Evolutionary conservation across 768 basidiomycete genomes (phyloP), one percentile per base, ranked within the genome.

Genomic region (Chalciporus sphaerocephalus): DNA sequence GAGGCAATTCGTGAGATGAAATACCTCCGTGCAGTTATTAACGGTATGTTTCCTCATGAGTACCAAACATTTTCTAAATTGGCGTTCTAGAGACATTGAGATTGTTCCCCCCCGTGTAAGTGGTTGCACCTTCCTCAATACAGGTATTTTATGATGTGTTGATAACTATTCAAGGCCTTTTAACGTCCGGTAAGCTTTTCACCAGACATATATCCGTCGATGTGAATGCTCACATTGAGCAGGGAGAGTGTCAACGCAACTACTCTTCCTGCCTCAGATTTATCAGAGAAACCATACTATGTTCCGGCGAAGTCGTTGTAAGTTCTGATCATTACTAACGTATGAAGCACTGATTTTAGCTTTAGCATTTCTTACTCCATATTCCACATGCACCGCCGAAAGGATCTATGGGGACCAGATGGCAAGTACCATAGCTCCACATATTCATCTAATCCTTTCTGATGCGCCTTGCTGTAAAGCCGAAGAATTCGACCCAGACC

Each of bases 381-480:
- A 8, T 72, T 83, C 46, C 52, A 79, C 50, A 83, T 85, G 81
- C 83, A 87, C 28, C 68, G 83, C 28, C 70, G 81, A 39, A 75
- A 69, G 38, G 80, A 82, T 43, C 73, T 83, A 2, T 87, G 84
- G 84, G 84, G 84, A 6, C 82, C 83, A 8, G 84, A 85, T 58
- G 82, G 81, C 80, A 39, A 45, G 44, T 6, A n/a, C 6, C 11
- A n/a, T n/a, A n/a, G n/a, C n/a, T 12, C 32, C 39, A 38, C 30
- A 22, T 11, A 8, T 11, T 13, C 5, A 5, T 12, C 30, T n/a
- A 3, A 1, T 18, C 3, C 10, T 22, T 8, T 45, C 44, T 47
- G 17, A 43, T 12, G 39, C 18, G 12, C 9, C n/a, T 41, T 8
- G 3, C 18, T 25, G 23, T 17, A 33, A 48, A 83, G 83, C 83